Percentiles rank a stretch among this genome's conserved stretches.
Conservation (phyloP, 441 rosid species). For the Corymbia calophylla region DNA sequence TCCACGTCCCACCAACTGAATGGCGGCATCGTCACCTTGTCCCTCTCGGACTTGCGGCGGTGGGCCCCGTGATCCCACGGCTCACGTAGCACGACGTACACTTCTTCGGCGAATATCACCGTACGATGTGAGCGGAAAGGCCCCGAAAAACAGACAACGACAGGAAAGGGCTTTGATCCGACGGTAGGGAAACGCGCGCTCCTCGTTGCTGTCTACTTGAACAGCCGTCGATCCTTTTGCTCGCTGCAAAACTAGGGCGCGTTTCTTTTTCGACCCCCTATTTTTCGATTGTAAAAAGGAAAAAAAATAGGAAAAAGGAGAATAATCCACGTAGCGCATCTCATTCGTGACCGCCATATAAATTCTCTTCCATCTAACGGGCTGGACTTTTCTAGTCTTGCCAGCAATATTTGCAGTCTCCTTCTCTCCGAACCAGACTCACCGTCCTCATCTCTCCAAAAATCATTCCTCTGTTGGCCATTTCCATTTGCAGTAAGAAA, state of each 20-base stretch:
- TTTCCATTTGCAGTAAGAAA: neutral
- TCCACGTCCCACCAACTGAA: neutral
- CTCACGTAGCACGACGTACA: neutral
- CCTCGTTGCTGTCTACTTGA: neutral
- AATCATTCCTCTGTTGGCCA: neutral
- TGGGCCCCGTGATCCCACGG: neutral
- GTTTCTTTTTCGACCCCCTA: neutral
- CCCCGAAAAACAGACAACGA: neutral
- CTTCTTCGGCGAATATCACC: neutral
- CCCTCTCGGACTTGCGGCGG: no score
- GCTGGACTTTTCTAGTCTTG: neutral
- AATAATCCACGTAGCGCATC: neutral
- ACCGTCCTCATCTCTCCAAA: neutral
- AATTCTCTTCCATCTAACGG: neutral
- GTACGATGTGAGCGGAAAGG: neutral
- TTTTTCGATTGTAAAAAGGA: neutral
- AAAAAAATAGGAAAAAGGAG: neutral
- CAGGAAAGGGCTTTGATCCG: neutral
- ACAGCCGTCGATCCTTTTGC: neutral
- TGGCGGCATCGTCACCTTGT: neutral
- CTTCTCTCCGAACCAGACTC: neutral
- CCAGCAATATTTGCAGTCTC: neutral
- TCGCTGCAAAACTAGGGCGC: neutral
- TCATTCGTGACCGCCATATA: neutral
- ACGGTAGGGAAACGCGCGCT: neutral